These are phyloP conservation scores for Coemansia guatemalensis DNA, from an alignment of 192 early-diverging fungal genomes.

Conservation along the genomic window DNA sequence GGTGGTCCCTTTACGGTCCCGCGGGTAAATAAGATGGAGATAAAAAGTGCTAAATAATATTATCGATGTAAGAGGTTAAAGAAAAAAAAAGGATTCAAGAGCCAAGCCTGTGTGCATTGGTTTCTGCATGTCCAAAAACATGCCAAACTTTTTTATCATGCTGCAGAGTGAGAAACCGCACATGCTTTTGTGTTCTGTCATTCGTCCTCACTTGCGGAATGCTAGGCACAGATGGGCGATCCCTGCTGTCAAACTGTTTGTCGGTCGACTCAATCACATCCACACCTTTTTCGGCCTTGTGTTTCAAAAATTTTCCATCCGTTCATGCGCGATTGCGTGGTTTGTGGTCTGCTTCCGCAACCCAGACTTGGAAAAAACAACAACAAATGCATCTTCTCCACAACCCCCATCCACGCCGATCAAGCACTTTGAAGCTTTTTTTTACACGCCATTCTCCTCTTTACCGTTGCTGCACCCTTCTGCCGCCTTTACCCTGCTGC, in stretches of 20 bases:
- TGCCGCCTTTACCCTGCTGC: background rate
- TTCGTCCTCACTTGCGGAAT: background rate
- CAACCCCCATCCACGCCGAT: background rate
- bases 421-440: background rate
- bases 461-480: background rate
- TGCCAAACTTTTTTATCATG: background rate
- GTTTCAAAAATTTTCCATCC: background rate
- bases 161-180: background rate
- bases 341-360: background rate
- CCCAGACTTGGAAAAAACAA: background rate
- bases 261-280: background rate
- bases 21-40: conserved; percentile 7
- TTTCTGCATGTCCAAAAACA: conserved; percentile 4
- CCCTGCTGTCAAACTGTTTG: background rate
- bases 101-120: background rate
- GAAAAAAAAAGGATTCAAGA: background rate
- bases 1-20: background rate
- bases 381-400: background rate
- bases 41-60: conserved; percentile 5
- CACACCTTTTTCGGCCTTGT: background rate
- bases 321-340: background rate
- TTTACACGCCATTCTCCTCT: background rate
- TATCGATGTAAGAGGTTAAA: background rate
- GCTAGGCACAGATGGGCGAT: background rate
- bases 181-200: background rate